phyloP scores from a whole-genome alignment of 768 basidiomycete species.

The Fomitopsis pulvina region DNA sequence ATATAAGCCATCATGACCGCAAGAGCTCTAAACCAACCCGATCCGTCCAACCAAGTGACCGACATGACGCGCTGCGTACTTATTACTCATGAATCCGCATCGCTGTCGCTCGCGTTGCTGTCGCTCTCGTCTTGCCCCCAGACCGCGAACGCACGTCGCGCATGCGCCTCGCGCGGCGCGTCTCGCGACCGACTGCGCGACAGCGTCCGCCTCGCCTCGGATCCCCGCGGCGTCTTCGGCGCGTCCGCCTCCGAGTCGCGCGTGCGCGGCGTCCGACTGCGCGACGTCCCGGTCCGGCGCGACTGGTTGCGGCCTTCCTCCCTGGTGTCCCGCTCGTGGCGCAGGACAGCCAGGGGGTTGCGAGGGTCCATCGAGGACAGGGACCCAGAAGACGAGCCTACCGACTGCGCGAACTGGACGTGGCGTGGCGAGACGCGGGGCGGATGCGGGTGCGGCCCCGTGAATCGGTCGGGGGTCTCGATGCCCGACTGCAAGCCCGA shows the following conservation, averaged over 20 bases:
- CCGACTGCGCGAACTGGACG: constrained; percentile 36
- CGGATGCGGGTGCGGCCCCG: constrained; percentile 43
- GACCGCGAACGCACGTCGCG: constrained; percentile 53
- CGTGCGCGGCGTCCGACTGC: constrained; percentile 54
- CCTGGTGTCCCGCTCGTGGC: constrained; percentile 41
- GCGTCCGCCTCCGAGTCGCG: constrained; percentile 50
- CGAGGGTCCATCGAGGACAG: constrained; percentile 30
- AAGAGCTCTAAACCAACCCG: no score
- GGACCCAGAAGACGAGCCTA: constrained; percentile 33
- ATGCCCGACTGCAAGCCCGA: constrained; percentile 48
- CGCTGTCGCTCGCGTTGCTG: constrained; percentile 73
- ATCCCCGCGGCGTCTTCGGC: constrained; percentile 55
- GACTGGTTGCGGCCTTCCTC: constrained; percentile 37
- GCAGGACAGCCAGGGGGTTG: constrained; percentile 27
- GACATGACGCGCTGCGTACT: no score
- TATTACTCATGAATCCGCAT: constrained; percentile 34
- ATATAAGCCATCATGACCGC: no score
- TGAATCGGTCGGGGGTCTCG: constrained; percentile 57
- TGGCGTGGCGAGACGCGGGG: constrained; percentile 40
- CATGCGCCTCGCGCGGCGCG: constrained; percentile 14
- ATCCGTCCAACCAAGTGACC: no score
- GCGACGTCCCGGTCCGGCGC: constrained; percentile 28
- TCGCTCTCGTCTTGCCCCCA: constrained; percentile 89
- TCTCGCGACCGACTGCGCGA: constrained; percentile 19
- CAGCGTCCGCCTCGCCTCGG: constrained; percentile 17